phyloP scores from a whole-genome alignment of 2,329 filamentous ascomycete species.

The Paecilomyces sp. region DNA sequence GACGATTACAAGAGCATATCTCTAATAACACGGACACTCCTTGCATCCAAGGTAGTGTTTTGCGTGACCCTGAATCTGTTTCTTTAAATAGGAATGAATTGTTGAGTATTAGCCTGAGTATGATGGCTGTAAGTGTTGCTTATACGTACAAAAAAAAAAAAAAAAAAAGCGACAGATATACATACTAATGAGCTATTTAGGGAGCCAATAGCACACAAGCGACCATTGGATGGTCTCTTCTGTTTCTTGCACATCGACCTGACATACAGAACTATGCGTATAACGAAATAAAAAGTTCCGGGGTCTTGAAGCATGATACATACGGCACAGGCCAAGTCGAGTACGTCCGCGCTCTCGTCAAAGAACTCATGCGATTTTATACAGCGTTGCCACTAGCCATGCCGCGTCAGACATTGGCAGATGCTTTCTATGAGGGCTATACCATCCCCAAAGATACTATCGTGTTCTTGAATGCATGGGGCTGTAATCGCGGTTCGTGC shows the following conservation, averaged over 20 bases:
- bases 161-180: background rate
- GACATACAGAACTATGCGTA: conserved; percentile 7
- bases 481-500: conserved; percentile 8
- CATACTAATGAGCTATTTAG: background rate
- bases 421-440: conserved; percentile 5
- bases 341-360: conserved; percentile 8
- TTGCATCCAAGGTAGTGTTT: conserved; percentile 8
- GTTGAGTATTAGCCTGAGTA: conserved; percentile 7
- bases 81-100: conserved; percentile 3
- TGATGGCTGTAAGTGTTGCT: conserved; percentile 5
- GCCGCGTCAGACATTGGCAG: conserved; percentile 3
- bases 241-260: conserved; percentile 6
- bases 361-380: conserved; percentile 6
- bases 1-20: conserved; percentile 4
- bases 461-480: conserved; percentile 11
- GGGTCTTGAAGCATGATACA: background rate
- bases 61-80: conserved; percentile 6
- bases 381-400: conserved; percentile 7
- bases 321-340: conserved; percentile 5
- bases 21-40: conserved; percentile 4
- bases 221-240: conserved; percentile 5
- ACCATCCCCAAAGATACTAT: conserved; percentile 8
- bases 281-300: conserved; percentile 5
- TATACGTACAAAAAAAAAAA: background rate
- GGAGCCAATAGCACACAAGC: conserved; percentile 6